Evolutionary conservation across 73 alveolate species (phyloP).

Genomic region (Tetrahymena elliotti): DNA sequence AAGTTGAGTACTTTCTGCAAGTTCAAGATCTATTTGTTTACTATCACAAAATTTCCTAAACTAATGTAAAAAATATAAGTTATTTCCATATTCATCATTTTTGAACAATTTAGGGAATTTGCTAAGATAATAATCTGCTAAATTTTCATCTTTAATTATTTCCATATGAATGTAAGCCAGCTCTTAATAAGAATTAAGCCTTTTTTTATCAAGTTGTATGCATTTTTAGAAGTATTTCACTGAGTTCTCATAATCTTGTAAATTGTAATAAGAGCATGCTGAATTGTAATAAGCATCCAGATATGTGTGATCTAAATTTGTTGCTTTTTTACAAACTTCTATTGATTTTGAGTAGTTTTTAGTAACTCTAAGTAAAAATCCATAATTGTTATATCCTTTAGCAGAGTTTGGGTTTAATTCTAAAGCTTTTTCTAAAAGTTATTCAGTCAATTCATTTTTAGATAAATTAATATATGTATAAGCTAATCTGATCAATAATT

Average conservation of each 20-base stretch:
- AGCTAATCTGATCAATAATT: background rate
- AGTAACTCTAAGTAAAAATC: background rate
- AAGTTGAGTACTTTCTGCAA: background rate
- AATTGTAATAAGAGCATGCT: background rate
- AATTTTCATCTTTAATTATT: background rate
- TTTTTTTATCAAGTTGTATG: background rate
- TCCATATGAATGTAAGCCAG: background rate
- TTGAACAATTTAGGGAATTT: background rate
- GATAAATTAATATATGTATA: background rate
- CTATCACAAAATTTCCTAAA: background rate
- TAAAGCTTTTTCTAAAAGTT: background rate
- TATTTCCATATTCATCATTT: background rate
- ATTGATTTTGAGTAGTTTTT: background rate
- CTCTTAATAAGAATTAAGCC: background rate
- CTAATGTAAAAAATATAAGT: background rate
- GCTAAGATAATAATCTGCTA: background rate
- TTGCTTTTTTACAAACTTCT: background rate
- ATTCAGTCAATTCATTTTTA: background rate
- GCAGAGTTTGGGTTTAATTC: background rate
- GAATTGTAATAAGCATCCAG: background rate
- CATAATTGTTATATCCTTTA: background rate
- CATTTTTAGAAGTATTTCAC: background rate
- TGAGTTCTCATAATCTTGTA: background rate
- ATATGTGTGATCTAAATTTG: background rate
- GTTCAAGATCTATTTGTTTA: background rate